These are phyloP conservation scores for Fusarium bulbicola DNA, from an alignment of 2,329 filamentous ascomycete species.

Conservation along the genomic window DNA sequence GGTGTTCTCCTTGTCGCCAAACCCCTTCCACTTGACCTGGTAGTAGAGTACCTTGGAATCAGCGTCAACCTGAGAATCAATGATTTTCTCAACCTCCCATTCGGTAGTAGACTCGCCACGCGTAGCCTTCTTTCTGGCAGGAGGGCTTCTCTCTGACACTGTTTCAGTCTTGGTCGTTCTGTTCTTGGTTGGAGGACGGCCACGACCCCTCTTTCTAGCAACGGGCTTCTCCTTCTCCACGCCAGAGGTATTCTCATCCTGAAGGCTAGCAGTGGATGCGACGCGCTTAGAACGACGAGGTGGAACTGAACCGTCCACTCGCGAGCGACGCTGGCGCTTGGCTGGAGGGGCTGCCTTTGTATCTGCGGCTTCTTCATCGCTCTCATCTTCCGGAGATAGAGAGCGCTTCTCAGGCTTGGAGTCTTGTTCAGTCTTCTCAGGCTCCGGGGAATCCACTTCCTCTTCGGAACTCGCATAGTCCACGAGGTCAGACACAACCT, in stretches of 20 bases:
- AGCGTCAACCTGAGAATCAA: slow-evolving; percentile 52
- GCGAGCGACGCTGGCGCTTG: slow-evolving; percentile 20
- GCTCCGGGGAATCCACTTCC: neutral
- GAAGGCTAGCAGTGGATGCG: neutral
- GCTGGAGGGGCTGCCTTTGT: neutral
- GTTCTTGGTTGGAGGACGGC: slow-evolving; percentile 14
- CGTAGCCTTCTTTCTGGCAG: slow-evolving; percentile 16
- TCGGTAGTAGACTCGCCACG: slow-evolving; percentile 39
- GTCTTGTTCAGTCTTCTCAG: neutral
- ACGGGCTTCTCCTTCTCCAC: neutral
- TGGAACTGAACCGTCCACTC: neutral
- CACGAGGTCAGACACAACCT: slow-evolving; percentile 14
- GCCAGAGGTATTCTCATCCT: neutral
- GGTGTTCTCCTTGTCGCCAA: slow-evolving; percentile 54
- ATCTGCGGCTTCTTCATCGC: neutral
- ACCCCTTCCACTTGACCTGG: slow-evolving; percentile 64
- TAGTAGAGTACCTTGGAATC: slow-evolving; percentile 54
- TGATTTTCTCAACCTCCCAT: slow-evolving; percentile 60
- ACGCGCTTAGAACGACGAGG: slow-evolving; percentile 30
- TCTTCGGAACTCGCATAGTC: slow-evolving; percentile 12
- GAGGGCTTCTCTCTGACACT: neutral
- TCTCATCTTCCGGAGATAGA: neutral
- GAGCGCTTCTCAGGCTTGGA: neutral
- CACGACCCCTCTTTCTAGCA: slow-evolving; percentile 6
- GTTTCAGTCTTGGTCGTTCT: slow-evolving; percentile 11